These are phyloP conservation scores for Zygotorulaspora sp. DNA, from an alignment of 805 yeast species.

Conservation along the genomic window DNA sequence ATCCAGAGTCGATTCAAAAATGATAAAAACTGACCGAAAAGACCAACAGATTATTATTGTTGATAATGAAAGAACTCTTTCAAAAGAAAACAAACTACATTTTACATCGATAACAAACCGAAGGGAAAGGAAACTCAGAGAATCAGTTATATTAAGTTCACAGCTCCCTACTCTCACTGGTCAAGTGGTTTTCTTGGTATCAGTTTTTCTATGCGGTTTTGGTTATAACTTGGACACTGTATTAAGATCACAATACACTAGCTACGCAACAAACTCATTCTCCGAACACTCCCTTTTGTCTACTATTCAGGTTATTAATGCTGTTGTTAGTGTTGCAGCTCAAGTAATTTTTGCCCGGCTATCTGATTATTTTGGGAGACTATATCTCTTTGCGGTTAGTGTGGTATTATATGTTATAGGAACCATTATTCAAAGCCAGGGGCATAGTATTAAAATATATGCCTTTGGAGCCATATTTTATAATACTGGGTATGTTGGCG, in stretches of 20 bases:
- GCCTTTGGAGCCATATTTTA: slow-evolving; percentile 54
- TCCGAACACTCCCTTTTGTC: slow-evolving; percentile 46
- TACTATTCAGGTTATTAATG: slow-evolving; percentile 48
- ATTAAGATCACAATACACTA: slow-evolving; percentile 45
- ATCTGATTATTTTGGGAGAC: slow-evolving; percentile 53
- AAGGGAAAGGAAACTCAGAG: no score
- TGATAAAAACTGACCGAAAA: no score
- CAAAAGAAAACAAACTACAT: no score
- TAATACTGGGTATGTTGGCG: slow-evolving; percentile 58
- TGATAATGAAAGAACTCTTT: no score
- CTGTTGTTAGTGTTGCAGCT: slow-evolving; percentile 54
- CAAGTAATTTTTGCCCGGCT: slow-evolving; percentile 54
- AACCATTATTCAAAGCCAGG: slow-evolving; percentile 53
- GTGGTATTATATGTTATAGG: slow-evolving; percentile 52
- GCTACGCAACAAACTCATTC: slow-evolving; percentile 50
- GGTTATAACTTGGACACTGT: slow-evolving; percentile 53
- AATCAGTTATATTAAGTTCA: no score
- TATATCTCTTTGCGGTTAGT: slow-evolving; percentile 43
- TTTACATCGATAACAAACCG: no score
- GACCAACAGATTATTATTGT: no score
- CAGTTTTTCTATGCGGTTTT: slow-evolving; percentile 49
- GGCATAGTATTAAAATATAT: slow-evolving; percentile 47
- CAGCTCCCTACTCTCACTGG: no score
- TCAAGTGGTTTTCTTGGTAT: no score
- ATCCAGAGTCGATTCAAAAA: no score